phyloP scores from a whole-genome alignment of 768 basidiomycete species.

The Hortiboletus flavorubellus region DNA sequence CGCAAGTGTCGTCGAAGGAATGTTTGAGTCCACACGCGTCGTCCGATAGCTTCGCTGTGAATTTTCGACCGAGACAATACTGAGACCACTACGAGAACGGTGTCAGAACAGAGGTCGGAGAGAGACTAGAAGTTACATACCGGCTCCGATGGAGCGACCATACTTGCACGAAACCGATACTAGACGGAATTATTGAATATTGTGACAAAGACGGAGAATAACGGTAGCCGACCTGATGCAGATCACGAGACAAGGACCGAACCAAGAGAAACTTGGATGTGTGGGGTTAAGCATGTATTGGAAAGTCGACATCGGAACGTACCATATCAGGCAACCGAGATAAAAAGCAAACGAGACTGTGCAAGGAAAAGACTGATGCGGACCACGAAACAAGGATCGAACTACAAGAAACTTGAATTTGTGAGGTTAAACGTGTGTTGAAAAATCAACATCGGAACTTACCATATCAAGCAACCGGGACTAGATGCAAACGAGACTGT shows the following conservation, averaged over 20 bases:
- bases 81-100: not conserved
- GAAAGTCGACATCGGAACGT: not conserved
- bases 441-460: not conserved
- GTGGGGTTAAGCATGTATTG: not conserved
- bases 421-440: not conserved
- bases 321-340: constrained; percentile 5
- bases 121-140: not conserved
- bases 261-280: not conserved
- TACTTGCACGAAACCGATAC: not conserved
- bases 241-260: not conserved
- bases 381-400: not conserved
- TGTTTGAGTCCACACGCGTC: constrained; percentile 8
- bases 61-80: constrained; percentile 14
- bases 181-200: not conserved
- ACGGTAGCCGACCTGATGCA: constrained; percentile 1
- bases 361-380: not conserved
- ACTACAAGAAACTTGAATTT: not conserved
- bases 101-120: not conserved
- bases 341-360: not conserved
- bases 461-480: constrained; percentile 5
- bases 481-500: not conserved
- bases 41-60: not conserved
- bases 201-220: too few species aligned
- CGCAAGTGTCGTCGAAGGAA: constrained; percentile 9
- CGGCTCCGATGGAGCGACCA: not conserved